A percentile compares a stretch with the other conserved stretches of the same genome.
These are phyloP conservation scores for Apiospora malaysiana DNA, from an alignment of 2,329 filamentous ascomycete species.

Conservation along the genomic window DNA sequence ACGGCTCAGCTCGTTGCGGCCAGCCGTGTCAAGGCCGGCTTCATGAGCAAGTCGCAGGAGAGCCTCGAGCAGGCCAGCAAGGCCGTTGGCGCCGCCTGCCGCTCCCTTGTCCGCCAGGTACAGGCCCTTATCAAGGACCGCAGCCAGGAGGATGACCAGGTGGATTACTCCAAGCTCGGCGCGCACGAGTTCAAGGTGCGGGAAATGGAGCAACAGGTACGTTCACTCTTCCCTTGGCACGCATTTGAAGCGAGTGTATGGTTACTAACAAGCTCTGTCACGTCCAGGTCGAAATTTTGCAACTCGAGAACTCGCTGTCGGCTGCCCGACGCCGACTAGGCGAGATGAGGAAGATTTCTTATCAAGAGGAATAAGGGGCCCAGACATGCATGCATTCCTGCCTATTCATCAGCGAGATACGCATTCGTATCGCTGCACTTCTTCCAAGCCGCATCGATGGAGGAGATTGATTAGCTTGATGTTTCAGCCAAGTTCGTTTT, in stretches of 20 bases:
- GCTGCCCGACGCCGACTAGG: slow-evolving; percentile 83
- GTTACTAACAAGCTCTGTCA: slow-evolving; percentile 28
- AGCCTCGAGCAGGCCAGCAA: slow-evolving; percentile 88
- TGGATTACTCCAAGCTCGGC: slow-evolving; percentile 88
- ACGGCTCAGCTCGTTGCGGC: slow-evolving; percentile 97
- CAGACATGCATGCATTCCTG: background rate
- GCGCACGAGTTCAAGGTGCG: slow-evolving; percentile 97
- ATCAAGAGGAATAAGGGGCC: slow-evolving; percentile 71
- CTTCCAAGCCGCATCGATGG: background rate
- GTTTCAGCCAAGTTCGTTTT: background rate
- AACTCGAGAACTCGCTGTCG: slow-evolving; percentile 86
- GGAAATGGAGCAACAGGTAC: slow-evolving; percentile 99
- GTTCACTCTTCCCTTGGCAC: slow-evolving; percentile 38
- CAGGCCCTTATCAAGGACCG: slow-evolving; percentile 92
- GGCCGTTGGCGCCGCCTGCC: slow-evolving; percentile 88
- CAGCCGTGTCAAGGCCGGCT: slow-evolving; percentile 93
- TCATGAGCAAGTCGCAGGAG: slow-evolving; percentile 98
- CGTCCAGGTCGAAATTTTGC: slow-evolving; percentile 88
- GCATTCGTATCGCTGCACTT: background rate
- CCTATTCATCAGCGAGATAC: background rate
- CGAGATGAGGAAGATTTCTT: slow-evolving; percentile 98
- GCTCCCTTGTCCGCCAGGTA: slow-evolving; percentile 87
- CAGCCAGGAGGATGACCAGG: slow-evolving; percentile 78
- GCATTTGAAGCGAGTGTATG: background rate
- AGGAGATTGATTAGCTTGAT: background rate